A percentile compares a stretch with the other conserved stretches of the same genome.
Conservation (phyloP, 2,329 filamentous ascomycete genomes). For the Scopulariopsis brevicaulis region DNA sequence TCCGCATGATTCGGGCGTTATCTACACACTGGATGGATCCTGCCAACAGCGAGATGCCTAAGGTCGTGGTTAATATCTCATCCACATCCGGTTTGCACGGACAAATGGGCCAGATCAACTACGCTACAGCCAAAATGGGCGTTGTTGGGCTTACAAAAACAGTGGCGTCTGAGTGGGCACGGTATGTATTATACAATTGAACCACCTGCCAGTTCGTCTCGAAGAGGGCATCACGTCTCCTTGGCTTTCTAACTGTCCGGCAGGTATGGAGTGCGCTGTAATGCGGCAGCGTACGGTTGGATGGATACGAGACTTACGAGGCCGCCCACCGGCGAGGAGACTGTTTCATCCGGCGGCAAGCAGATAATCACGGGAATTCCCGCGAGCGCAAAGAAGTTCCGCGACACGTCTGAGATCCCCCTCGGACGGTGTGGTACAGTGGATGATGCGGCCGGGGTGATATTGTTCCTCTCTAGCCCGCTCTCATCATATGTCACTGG, state of each 20-base stretch:
- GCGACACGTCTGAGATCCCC: neutral
- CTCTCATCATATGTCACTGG: neutral
- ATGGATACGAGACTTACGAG: conserved; percentile 1
- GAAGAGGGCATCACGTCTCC: no score
- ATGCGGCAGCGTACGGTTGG: conserved; percentile 1
- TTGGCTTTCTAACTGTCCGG: neutral
- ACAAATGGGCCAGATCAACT: conserved; percentile 87
- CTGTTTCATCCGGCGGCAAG: neutral
- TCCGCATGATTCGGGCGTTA: conserved; percentile 61
- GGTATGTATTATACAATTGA: conserved; percentile 20
- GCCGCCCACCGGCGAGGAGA: conserved; percentile 6
- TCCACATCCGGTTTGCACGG: conserved; percentile 74
- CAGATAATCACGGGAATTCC: neutral
- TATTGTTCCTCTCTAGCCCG: neutral
- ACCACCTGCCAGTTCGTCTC: no score
- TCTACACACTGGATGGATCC: conserved; percentile 2
- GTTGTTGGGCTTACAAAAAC: conserved; percentile 77
- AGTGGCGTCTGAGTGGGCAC: conserved; percentile 88
- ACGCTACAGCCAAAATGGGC: conserved; percentile 74
- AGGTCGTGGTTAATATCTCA: conserved; percentile 65
- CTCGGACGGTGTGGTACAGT: neutral
- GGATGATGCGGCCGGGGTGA: neutral
- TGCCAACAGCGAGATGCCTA: neutral
- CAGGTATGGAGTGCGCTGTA: neutral
- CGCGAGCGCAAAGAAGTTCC: neutral